A percentile compares a stretch with the other conserved stretches of the same genome.
Evolutionary conservation across 2,329 filamentous ascomycete species (phyloP).

Genomic region (Curvularia sp.): DNA sequence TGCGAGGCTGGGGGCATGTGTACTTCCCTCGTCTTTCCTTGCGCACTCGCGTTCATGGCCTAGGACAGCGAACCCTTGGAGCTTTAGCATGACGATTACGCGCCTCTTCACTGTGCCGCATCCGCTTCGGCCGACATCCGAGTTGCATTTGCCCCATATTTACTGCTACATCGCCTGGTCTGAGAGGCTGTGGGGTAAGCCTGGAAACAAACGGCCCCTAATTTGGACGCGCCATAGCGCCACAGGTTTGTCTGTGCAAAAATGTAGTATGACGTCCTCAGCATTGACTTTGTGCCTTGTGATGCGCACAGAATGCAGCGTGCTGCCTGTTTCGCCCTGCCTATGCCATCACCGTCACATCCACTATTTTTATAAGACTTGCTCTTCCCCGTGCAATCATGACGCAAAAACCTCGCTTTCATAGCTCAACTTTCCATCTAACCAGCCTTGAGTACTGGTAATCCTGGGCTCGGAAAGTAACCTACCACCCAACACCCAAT

Average conservation of each 20-base stretch:
- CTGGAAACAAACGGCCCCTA: constrained; percentile 13
- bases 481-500: neutral
- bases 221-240: constrained; percentile 18
- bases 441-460: constrained; percentile 5
- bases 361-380: constrained; percentile 11
- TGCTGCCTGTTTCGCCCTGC: constrained; percentile 2
- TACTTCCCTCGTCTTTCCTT: neutral
- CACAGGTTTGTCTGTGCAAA: constrained; percentile 12
- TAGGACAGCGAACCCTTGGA: neutral
- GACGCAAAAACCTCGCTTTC: constrained; percentile 5
- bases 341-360: constrained; percentile 2
- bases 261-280: constrained; percentile 26
- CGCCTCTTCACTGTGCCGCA: constrained; percentile 4
- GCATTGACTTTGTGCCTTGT: constrained; percentile 12
- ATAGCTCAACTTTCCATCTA: constrained; percentile 8
- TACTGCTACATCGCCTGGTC: constrained; percentile 16
- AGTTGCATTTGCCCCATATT: constrained; percentile 23
- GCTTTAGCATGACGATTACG: neutral
- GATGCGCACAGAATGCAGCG: constrained; percentile 16
- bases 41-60: neutral
- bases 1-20: neutral
- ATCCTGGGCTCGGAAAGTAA: neutral
- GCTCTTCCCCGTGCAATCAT: constrained; percentile 6
- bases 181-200: constrained; percentile 15
- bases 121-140: constrained; percentile 13